Percentiles rank a stretch among this genome's conserved stretches.
These are phyloP conservation scores for Dactylellina drechsleri DNA, from an alignment of 2,329 filamentous ascomycete species.

Conservation along the genomic window DNA sequence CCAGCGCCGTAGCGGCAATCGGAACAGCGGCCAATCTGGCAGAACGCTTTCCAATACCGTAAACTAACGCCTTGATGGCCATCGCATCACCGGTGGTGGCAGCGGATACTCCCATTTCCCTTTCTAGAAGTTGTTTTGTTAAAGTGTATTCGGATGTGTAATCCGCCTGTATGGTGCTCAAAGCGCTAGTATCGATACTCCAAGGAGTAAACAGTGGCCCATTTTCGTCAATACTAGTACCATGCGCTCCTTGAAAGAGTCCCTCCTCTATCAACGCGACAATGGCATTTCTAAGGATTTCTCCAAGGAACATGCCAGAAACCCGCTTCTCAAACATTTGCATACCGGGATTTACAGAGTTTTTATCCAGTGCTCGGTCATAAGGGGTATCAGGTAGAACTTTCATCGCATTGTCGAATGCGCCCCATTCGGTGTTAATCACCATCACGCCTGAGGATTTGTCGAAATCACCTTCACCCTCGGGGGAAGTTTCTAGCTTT, in stretches of 20 bases:
- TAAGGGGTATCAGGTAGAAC: constrained; percentile 87
- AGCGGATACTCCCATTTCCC: constrained; percentile 77
- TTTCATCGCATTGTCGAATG: constrained; percentile 92
- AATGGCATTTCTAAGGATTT: constrained; percentile 84
- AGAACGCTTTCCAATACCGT: constrained; percentile 86
- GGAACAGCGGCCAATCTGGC: constrained; percentile 88
- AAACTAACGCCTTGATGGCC: constrained; percentile 83
- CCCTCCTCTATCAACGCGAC: constrained; percentile 64
- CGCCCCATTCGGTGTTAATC: constrained; percentile 98
- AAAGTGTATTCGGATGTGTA: constrained; percentile 75
- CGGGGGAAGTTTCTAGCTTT: constrained; percentile 70
- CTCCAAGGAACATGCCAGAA: constrained; percentile 97
- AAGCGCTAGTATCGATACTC: constrained; percentile 89
- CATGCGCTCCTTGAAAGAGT: constrained; percentile 69
- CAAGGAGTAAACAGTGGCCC: constrained; percentile 80
- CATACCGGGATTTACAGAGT: constrained; percentile 88
- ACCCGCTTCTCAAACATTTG: constrained; percentile 99
- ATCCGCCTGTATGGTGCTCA: constrained; percentile 87
- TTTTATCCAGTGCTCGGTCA: constrained; percentile 79
- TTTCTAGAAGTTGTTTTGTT: constrained; percentile 81
- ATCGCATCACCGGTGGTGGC: constrained; percentile 80
- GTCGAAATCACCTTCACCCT: constrained; percentile 72
- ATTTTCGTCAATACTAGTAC: constrained; percentile 72
- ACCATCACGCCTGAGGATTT: constrained; percentile 90
- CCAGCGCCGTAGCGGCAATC: constrained; percentile 82